Evolutionary conservation across 108 stramenopile genomes (phyloP), one percentile per base, ranked within the genome.

Genomic region (Cafeteria roenbergensis): DNA sequence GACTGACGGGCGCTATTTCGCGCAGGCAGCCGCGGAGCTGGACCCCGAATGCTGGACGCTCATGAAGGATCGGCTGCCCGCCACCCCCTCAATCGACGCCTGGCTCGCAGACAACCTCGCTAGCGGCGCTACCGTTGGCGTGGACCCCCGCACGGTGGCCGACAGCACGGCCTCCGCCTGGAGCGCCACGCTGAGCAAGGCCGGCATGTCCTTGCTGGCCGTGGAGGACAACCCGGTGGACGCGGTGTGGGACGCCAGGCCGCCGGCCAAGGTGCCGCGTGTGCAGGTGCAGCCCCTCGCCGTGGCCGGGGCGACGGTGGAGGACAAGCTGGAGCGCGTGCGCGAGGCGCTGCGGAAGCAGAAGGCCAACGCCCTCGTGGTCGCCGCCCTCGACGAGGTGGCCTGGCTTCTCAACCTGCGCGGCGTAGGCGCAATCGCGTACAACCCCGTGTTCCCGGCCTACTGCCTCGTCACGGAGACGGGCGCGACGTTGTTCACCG

Each of bases 1-100:
- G 93, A 95, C 94, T 0, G 94, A 95, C 65, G 91, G 91, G 0
- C 69, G 97, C 31, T 98, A 98, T 66, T 91, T 83, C 74, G 85
- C 89, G 63, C 94, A 98, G 78, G 97, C 97, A 17, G 62, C 55
- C 20, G 68, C 87, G 54, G 62, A 86, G 59, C 70, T 98, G 9
- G 84, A 84, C 61, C n/a, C n/a, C n/a, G 52, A 78, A 14, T 59
- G 68, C 34, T 86, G 83, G 83, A 77, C 63, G 32, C 73, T 98
- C 27, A 89, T 93, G 85, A 90, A 89, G 60, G 78, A 51, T 14
- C 74, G 71, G 48, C 66, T 78, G 37, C 55, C 53, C 17, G 66
- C 36, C 30, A 76, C 75, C 8, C 79, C 71, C 26, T 52, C 59
- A 24, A 22, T 85, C 17, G 38, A 67, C 17, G 70, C 65, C 26